A percentile compares a stretch with the other conserved stretches of the same genome.
These are phyloP conservation scores for Eucalyptus victrix DNA, from an alignment of 345 rosid species.

Conservation along the genomic window DNA sequence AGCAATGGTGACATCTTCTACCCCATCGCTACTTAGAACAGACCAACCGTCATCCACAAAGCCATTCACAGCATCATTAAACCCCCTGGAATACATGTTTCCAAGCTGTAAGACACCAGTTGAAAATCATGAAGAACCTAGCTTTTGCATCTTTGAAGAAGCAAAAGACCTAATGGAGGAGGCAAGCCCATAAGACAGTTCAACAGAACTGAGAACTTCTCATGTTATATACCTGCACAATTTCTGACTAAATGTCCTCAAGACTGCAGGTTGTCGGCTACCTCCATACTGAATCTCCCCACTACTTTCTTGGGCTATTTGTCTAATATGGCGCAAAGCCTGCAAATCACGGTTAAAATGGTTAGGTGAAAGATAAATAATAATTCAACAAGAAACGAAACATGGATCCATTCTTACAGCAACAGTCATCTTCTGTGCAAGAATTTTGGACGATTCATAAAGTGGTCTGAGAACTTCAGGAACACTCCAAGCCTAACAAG, in stretches of 20 bases:
- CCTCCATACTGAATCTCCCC: constrained; percentile 95
- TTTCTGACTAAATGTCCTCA: constrained; percentile 90
- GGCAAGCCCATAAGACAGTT: not conserved
- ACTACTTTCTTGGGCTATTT: constrained; percentile 84
- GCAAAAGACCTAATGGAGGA: not conserved
- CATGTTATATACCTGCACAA: constrained; percentile 53
- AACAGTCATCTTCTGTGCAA: constrained; percentile 89
- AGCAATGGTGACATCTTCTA: constrained; percentile 71
- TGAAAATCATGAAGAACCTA: not conserved
- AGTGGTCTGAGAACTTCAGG: constrained; percentile 96
- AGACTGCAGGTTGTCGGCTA: constrained; percentile 90
- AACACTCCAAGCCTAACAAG: constrained; percentile 66
- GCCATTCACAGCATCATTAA: constrained; percentile 92
- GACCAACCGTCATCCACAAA: constrained; percentile 97
- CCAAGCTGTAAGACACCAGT: not conserved
- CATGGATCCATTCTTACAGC: constrained; percentile 41
- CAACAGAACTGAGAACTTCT: not conserved
- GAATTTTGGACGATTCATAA: constrained; percentile 85
- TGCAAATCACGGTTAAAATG: constrained; percentile 1
- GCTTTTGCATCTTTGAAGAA: not conserved
- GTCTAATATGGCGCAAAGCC: constrained; percentile 83
- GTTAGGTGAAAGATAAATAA: not conserved
- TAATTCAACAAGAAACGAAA: not conserved
- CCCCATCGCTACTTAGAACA: constrained; percentile 65
- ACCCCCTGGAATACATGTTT: constrained; percentile 49